Percentiles rank a stretch among this genome's conserved stretches.
phyloP scores from a whole-genome alignment of 768 basidiomycete species.

The Lactarius pseudohatsudake region DNA sequence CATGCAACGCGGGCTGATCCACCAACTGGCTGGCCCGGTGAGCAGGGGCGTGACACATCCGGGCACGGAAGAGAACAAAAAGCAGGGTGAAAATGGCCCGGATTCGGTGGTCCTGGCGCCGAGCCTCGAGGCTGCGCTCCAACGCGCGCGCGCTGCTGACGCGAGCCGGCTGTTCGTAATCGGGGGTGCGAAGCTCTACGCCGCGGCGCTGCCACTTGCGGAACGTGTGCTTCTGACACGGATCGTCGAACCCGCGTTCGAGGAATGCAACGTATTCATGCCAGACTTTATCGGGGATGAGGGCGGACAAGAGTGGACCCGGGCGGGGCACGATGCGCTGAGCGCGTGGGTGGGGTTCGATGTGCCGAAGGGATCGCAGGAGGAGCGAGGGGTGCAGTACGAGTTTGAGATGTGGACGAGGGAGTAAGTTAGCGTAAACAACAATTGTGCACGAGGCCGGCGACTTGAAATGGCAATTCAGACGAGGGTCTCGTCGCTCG shows the following conservation, averaged over 20 bases:
- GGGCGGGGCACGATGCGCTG: slow-evolving; percentile 61
- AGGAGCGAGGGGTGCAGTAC: slow-evolving; percentile 82
- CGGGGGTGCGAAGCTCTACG: slow-evolving; percentile 88
- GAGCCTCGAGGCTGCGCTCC: slow-evolving; percentile 39
- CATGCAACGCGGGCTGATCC: not conserved
- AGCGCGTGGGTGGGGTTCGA: slow-evolving; percentile 78
- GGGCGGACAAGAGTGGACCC: slow-evolving; percentile 47
- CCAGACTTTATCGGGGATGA: slow-evolving; percentile 56
- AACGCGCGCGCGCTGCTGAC: slow-evolving; percentile 45
- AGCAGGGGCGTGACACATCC: not conserved
- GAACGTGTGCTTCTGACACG: slow-evolving; percentile 89
- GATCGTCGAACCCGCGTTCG: slow-evolving; percentile 68
- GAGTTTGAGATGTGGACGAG: slow-evolving; percentile 96
- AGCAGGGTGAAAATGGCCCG: not conserved
- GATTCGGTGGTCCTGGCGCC: slow-evolving; percentile 42
- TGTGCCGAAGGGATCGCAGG: slow-evolving; percentile 71
- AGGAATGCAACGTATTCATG: slow-evolving; percentile 86
- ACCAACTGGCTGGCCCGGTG: slow-evolving; percentile 17
- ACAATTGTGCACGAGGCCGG: not conserved
- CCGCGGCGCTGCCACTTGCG: slow-evolving; percentile 60
- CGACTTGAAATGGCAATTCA: slow-evolving; percentile 18
- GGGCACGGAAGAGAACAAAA: not conserved
- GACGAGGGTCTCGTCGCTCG: slow-evolving; percentile 2
- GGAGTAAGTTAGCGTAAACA: not conserved
- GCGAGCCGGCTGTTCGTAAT: slow-evolving; percentile 63